A percentile compares a stretch with the other conserved stretches of the same genome.
Conservation (phyloP, 2,329 filamentous ascomycete genomes). For the Fusarium buharicum region DNA sequence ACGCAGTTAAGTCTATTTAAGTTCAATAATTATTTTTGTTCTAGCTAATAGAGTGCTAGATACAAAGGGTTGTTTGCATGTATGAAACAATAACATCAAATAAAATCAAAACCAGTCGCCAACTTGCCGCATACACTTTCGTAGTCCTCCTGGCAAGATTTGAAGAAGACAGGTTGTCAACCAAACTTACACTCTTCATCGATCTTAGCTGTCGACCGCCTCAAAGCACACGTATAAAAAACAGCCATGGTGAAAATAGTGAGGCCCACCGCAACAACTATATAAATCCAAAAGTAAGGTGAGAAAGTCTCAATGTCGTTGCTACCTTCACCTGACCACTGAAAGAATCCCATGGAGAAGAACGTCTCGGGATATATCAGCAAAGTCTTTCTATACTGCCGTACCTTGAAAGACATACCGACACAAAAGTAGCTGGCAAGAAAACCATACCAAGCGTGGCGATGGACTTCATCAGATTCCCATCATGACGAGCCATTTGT, state of each 20-base stretch:
- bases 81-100: too few species aligned
- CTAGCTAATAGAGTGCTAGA: too few species aligned
- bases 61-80: too few species aligned
- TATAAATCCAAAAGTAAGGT: constrained; percentile 4
- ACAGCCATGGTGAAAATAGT: background rate
- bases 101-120: too few species aligned
- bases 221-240: background rate
- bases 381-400: too few species aligned
- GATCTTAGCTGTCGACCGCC: too few species aligned
- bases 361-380: background rate
- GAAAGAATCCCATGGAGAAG: constrained; percentile 11
- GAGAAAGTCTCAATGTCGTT: rapidly evolving
- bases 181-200: too few species aligned
- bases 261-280: background rate
- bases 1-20: too few species aligned
- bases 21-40: too few species aligned
- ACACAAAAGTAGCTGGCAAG: constrained; percentile 11
- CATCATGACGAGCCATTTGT: background rate
- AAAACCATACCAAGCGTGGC: constrained; percentile 12
- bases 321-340: background rate
- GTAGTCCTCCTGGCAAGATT: too few species aligned
- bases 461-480: constrained; percentile 8
- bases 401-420: background rate
- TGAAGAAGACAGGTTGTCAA: too few species aligned
- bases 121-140: too few species aligned